A percentile compares a stretch with the other conserved stretches of the same genome.
Conservation (phyloP, 116 monocot species). For the Papilionanthe hybrid region DNA sequence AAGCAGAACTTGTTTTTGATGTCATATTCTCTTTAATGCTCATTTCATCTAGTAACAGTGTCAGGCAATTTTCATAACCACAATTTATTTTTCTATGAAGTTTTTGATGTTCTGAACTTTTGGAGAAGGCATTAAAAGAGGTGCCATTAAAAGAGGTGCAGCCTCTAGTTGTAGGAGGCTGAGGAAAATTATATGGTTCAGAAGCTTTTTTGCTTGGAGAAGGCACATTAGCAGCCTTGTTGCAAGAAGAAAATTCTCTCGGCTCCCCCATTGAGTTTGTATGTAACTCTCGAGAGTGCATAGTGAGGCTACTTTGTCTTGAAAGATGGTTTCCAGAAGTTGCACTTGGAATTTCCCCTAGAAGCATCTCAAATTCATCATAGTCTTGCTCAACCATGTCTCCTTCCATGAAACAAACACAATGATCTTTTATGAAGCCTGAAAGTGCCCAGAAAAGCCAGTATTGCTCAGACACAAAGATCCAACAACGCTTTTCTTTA, state of each 20-base stretch:
- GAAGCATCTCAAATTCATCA: conserved; percentile 21
- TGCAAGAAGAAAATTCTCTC: not conserved
- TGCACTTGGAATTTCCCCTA: conserved; percentile 16
- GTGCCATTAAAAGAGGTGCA: not conserved
- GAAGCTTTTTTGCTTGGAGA: not conserved
- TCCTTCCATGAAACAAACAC: conserved; percentile 24
- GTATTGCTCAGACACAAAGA: conserved; percentile 10
- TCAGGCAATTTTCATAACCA: conserved; percentile 12
- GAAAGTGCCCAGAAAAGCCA: not conserved
- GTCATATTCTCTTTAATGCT: conserved; percentile 18
- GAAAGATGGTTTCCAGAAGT: conserved; percentile 15
- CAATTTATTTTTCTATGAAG: not conserved
- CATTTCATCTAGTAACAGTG: conserved; percentile 24
- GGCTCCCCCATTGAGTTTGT: not conserved
- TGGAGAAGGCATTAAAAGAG: not conserved
- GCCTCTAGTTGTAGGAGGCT: not conserved
- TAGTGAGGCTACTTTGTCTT: not conserved
- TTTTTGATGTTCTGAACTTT: not conserved
- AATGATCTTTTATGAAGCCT: not conserved
- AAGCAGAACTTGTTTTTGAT: conserved; percentile 5
- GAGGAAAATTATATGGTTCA: conserved; percentile 12
- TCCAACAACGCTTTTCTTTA: conserved; percentile 4
- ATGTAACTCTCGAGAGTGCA: not conserved
- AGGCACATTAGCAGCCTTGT: not conserved
- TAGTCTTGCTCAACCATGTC: not conserved